Conservation (phyloP, 257 asterid species). For the Primulina tabacum region DNA sequence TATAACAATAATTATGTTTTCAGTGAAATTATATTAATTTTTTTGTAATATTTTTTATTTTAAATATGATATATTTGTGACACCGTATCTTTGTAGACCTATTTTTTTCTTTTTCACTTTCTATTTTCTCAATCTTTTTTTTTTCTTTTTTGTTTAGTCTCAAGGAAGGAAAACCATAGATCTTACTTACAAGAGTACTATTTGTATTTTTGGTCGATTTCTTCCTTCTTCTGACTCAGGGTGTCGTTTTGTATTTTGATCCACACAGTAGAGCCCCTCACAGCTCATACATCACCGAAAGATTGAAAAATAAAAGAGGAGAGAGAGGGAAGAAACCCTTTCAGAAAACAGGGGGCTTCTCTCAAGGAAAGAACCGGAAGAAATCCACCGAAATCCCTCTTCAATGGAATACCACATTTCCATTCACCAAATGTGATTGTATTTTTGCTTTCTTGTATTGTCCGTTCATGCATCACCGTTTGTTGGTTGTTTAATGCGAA, state of each 20-base stretch:
- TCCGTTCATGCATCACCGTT: slow-evolving; percentile 56
- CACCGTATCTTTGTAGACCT: too few species aligned
- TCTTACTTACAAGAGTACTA: too few species aligned
- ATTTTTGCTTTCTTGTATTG: slow-evolving; percentile 24
- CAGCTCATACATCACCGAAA: slow-evolving; percentile 32
- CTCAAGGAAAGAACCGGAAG: slow-evolving; percentile 62
- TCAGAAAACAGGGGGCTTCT: slow-evolving; percentile 33
- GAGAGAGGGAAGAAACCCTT: slow-evolving; percentile 15
- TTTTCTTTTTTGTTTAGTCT: too few species aligned
- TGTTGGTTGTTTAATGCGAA: slow-evolving; percentile 37
- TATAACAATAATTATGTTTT: too few species aligned
- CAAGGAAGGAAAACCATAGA: too few species aligned
- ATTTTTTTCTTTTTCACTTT: too few species aligned
- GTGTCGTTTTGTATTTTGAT: slow-evolving; percentile 23
- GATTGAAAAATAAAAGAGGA: slow-evolving; percentile 11
- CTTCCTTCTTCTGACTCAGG: too few species aligned
- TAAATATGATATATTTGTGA: too few species aligned
- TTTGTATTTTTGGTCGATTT: too few species aligned
- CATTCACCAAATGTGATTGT: slow-evolving; percentile 23
- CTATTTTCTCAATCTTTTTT: too few species aligned
- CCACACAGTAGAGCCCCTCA: slow-evolving; percentile 24
- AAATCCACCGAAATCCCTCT: slow-evolving; percentile 29
- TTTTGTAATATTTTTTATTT: too few species aligned
- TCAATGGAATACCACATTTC: slow-evolving; percentile 29
- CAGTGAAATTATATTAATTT: too few species aligned